A percentile compares a stretch with the other conserved stretches of the same genome.
phyloP scores from a whole-genome alignment of 768 basidiomycete genomes.

The Agaricus subrufescens region DNA sequence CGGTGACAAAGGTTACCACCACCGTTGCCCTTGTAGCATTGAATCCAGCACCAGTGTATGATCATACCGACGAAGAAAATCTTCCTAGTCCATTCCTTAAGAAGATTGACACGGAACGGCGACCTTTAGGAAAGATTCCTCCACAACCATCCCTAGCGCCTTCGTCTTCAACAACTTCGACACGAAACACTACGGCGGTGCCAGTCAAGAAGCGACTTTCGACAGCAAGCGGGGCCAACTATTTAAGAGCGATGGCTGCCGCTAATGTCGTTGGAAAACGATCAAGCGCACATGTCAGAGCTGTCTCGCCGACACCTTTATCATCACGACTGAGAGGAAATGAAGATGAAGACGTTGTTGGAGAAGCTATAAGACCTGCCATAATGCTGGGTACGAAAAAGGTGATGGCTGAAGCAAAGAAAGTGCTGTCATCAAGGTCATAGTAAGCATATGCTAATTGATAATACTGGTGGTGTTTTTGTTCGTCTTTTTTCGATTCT shows the following conservation, averaged over 20 bases:
- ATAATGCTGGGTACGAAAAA: constrained; percentile 37
- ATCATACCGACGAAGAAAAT: constrained; percentile 76
- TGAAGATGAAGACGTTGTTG: constrained; percentile 14
- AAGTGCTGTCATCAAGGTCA: constrained; percentile 31
- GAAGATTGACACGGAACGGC: constrained; percentile 21
- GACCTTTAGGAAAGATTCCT: background rate
- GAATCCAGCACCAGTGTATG: constrained; percentile 46
- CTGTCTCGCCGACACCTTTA: background rate
- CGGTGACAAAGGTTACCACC: background rate
- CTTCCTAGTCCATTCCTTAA: constrained; percentile 82
- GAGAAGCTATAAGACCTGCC: constrained; percentile 29
- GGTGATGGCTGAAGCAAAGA: constrained; percentile 49
- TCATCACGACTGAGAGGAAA: background rate
- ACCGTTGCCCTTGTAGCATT: constrained; percentile 21
- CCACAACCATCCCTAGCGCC: background rate
- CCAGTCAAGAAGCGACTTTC: constrained; percentile 34
- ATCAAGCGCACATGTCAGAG: constrained; percentile 10
- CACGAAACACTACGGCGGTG: background rate
- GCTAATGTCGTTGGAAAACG: constrained; percentile 41
- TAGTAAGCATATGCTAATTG: constrained; percentile 5
- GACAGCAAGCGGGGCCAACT: constrained; percentile 39
- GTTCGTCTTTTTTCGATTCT: no score
- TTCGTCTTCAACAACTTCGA: constrained; percentile 11
- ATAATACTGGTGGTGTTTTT: no score
- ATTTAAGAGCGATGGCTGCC: constrained; percentile 58